Conservation (phyloP, 179 eudicot genomes). For the Spinacia oleracea region DNA sequence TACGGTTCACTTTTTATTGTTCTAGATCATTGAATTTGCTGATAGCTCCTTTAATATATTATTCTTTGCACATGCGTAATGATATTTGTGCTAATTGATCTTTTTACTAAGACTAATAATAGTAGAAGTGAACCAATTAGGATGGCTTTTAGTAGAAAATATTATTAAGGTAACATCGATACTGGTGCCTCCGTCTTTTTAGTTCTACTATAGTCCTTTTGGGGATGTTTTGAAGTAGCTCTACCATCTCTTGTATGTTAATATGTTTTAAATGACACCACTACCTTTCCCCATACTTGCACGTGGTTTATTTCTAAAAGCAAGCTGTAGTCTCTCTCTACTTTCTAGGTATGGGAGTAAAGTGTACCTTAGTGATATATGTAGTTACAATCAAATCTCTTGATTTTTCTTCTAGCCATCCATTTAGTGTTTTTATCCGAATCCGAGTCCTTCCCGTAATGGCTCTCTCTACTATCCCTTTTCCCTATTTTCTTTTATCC, state of each 20-base stretch:
- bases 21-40: background rate
- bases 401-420: background rate
- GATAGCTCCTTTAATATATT: background rate
- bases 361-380: background rate
- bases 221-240: too few species aligned
- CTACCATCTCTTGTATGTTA: too few species aligned
- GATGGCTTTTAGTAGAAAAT: background rate
- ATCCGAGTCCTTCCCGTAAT: too few species aligned
- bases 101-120: background rate
- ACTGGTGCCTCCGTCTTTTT: background rate
- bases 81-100: background rate
- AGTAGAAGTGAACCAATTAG: background rate
- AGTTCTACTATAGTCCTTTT: too few species aligned
- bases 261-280: too few species aligned
- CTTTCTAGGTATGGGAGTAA: background rate
- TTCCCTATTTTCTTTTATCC: too few species aligned
- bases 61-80: background rate
- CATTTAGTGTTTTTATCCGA: background rate
- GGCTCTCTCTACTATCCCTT: too few species aligned
- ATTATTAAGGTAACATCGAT: background rate
- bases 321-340: background rate
- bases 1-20: constrained; percentile 20
- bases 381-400: background rate
- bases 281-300: too few species aligned
- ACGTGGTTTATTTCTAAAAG: background rate